phyloP scores from a whole-genome alignment of 2,329 filamentous ascomycete species.

The Scytalidium lignicola region DNA sequence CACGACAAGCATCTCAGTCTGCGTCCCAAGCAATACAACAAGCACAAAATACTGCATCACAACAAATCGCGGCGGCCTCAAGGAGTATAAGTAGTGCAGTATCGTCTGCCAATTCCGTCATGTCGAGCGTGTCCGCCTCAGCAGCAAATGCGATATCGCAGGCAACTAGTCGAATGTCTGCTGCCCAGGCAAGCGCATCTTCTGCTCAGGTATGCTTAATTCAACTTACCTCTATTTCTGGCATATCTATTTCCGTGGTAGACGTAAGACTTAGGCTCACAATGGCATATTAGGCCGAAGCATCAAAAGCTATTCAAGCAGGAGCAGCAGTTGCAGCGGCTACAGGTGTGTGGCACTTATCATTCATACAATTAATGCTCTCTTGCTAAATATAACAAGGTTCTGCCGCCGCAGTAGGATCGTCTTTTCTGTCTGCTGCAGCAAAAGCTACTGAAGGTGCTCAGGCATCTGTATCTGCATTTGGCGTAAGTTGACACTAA shows the following conservation, averaged over 20 bases:
- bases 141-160: slow-evolving; percentile 15
- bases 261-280: slow-evolving; percentile 2
- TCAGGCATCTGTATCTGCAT: slow-evolving; percentile 7
- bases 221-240: not conserved
- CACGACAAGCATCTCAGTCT: slow-evolving; percentile 16
- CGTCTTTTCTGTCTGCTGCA: slow-evolving; percentile 21
- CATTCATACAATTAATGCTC: slow-evolving; percentile 3
- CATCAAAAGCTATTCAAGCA: slow-evolving; percentile 19
- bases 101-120: slow-evolving; percentile 18
- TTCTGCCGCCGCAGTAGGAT: slow-evolving; percentile 23
- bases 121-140: slow-evolving; percentile 17
- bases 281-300: slow-evolving; percentile 10
- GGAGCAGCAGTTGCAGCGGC: slow-evolving; percentile 23
- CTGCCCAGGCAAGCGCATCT: slow-evolving; percentile 15
- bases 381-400: slow-evolving; percentile 9
- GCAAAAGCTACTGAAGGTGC: slow-evolving; percentile 13
- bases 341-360: slow-evolving; percentile 15
- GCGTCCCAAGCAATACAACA: slow-evolving; percentile 18
- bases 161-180: slow-evolving; percentile 16
- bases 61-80: slow-evolving; percentile 20
- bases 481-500: slow-evolving; percentile 13
- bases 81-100: slow-evolving; percentile 17
- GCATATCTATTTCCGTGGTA: not conserved
- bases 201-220: slow-evolving; percentile 15
- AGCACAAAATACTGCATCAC: slow-evolving; percentile 11